phyloP scores from a whole-genome alignment of 1,139 yeast species.

The Candida sp. region DNA sequence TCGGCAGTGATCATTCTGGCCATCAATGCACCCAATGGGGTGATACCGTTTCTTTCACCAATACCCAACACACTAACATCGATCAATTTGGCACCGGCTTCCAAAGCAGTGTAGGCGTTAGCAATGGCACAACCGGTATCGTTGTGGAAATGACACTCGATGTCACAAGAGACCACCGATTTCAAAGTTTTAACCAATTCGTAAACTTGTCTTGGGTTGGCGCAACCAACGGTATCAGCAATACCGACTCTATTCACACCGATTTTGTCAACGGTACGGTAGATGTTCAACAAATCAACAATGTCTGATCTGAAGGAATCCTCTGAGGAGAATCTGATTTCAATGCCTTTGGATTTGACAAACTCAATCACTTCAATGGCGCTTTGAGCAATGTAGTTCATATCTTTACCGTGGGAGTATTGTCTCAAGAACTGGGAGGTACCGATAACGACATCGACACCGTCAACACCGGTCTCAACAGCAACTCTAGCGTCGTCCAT shows the following conservation, averaged over 20 bases:
- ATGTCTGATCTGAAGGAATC: slow-evolving; percentile 98
- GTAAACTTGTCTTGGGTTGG: slow-evolving; percentile 98
- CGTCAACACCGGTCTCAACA: slow-evolving; percentile 98
- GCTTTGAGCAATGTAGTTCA: slow-evolving; percentile 96
- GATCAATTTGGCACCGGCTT: slow-evolving; percentile 95
- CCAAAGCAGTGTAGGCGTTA: slow-evolving; percentile 97
- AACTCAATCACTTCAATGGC: slow-evolving; percentile 98
- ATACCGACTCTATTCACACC: slow-evolving; percentile 99
- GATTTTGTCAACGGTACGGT: slow-evolving; percentile 95
- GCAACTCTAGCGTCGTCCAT: slow-evolving; percentile 99
- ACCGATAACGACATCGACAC: slow-evolving; percentile 98
- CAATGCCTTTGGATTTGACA: slow-evolving; percentile 97
- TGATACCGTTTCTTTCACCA: slow-evolving; percentile 99
- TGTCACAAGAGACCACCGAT: slow-evolving; percentile 95
- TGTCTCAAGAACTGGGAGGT: slow-evolving; percentile 96
- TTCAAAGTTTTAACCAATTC: slow-evolving; percentile 94
- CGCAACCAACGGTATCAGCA: slow-evolving; percentile 99
- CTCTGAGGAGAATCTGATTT: slow-evolving; percentile 96
- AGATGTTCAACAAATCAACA: slow-evolving; percentile 92
- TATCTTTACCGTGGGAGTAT: slow-evolving; percentile 97
- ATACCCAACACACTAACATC: slow-evolving; percentile 97
- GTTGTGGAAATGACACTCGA: slow-evolving; percentile 98
- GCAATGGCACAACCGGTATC: slow-evolving; percentile 99
- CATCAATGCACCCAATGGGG: slow-evolving; percentile 98
- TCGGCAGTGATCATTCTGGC: slow-evolving; percentile 99